Evolutionary conservation across 192 early-diverging fungal species (phyloP).

Genomic region (Helicostylum pulchrum): DNA sequence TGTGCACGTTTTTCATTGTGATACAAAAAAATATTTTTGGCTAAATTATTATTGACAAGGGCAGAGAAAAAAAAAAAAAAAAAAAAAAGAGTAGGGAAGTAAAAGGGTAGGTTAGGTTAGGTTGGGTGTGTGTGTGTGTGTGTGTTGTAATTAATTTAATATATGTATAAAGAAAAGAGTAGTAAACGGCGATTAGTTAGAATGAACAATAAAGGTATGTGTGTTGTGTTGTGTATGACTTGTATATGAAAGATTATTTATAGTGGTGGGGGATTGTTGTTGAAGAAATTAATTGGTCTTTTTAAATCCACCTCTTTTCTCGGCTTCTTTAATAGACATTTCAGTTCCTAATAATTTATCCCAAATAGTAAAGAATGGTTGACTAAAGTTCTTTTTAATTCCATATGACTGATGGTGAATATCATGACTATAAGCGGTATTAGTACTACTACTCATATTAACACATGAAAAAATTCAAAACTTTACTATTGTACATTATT

Average conservation of each 20-base stretch:
- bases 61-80: neutral
- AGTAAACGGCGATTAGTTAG: neutral
- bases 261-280: neutral
- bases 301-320: constrained; percentile 9
- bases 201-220: neutral
- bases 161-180: neutral
- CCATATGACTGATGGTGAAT: constrained; percentile 59
- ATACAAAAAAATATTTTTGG: neutral
- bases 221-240: neutral
- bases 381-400: constrained; percentile 57
- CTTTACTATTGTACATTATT: constrained; percentile 53
- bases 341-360: constrained; percentile 69
- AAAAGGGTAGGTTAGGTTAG: neutral
- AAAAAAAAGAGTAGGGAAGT: neutral
- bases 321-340: constrained; percentile 29
- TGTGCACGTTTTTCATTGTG: constrained; percentile 1
- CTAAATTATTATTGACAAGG: neutral
- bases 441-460: too few species aligned
- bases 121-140: too few species aligned
- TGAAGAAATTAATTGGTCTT: neutral
- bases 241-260: neutral
- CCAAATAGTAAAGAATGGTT: constrained; percentile 83
- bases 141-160: constrained; percentile 1
- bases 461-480: too few species aligned
- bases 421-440: constrained; percentile 44